Evolutionary conservation across 202 grass and related monocot genomes (phyloP), one percentile per base, ranked within the genome.

Genomic region (Carex sylvatica): DNA sequence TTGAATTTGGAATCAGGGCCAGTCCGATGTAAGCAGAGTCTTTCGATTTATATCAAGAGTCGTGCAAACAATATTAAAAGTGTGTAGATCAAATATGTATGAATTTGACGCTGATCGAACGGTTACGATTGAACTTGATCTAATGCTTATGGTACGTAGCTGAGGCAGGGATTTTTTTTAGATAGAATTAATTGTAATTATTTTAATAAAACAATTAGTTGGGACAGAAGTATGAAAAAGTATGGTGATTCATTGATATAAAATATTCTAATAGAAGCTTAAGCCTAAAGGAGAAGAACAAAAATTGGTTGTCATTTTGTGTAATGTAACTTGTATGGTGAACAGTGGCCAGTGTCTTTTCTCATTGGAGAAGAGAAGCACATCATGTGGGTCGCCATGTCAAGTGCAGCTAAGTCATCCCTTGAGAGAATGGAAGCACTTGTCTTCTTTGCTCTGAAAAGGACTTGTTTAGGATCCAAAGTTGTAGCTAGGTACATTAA

Each of bases 261-360:
- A 61, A 40, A 69, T 77, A 77, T 77, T 77, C 53, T n/a, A 59
- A 19, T 59, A 36, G 74, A 77, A 20, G 74, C 74, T 77, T 36
- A 59, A 77, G 22, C 26, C 74, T 77, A 77, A 30, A 59, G 52
- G 74, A 59, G 73, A 33, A 3, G 18, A 59, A 77, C 74, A 77
- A 77, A 77, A 77, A 0, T 36, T 19, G 51, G 16, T 77, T 77
- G 74, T 77, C 36, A 30, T 77, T 77, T 77, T 77, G 14, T 77
- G 16, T 30, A 59, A 77, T 58, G 74, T 12, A 59, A 77, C 52
- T 12, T 77, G 26, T 36, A 23, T 36, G 16, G 30, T 38, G 49
- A 75, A 38, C 52, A 77, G 52, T 56, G 73, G 0, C 15, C 10
- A 77, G 28, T 5, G 73, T 77, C 52, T 77, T 36, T 35, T 77